Evolutionary conservation across 1,139 yeast species (phyloP), one percentile per base, ranked within the genome.

Genomic region (Sugiyamaella pinicola): DNA sequence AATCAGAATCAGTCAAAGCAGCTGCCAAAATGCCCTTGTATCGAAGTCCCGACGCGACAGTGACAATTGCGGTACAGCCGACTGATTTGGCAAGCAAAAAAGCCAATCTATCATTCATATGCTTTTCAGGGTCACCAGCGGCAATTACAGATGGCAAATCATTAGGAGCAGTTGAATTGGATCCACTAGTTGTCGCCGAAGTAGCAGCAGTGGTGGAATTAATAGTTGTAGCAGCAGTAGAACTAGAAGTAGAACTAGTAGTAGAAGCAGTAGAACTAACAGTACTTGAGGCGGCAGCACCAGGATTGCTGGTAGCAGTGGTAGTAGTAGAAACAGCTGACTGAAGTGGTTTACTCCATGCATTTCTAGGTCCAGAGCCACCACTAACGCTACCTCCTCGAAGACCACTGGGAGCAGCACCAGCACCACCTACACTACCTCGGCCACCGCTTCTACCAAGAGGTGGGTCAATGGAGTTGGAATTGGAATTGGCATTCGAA

Each of bases 11-110:
- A 48, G 70, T 72, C 49, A 74, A 67, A 34, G 79, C 78, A 41
- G 76, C 71, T 28, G 73, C 69, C 56, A 87, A 70, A 12, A 81
- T 65, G n/a, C 96, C 96, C 37, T 74, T 71, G 62, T 81, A 79
- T 38, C 78, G 72, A 3, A 80, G 75, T 7, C 93, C 95, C 1
- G 86, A 77, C 21, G 81, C 71, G 2, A 84, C 81, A 2, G 89
- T 82, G 12, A 82, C 85, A 18, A 74, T 74, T 21, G 81, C 81
- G 29, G 71, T 71, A 37, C 78, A 74, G 13, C 95, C 89, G 44
- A 81, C 67, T 18, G 87, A 73, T 59, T 79, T 80, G 46, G 79
- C 74, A 42, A 82, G 68, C 55, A 83, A 67, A 59, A 67, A 80
- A 39, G 76, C 66, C 56, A 82, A 66, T 52, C 83, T 74, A 57